Percentiles rank a stretch among this genome's conserved stretches.
phyloP scores from a whole-genome alignment of 352 stramenopile species.

The Phytophthora sansomeana region DNA sequence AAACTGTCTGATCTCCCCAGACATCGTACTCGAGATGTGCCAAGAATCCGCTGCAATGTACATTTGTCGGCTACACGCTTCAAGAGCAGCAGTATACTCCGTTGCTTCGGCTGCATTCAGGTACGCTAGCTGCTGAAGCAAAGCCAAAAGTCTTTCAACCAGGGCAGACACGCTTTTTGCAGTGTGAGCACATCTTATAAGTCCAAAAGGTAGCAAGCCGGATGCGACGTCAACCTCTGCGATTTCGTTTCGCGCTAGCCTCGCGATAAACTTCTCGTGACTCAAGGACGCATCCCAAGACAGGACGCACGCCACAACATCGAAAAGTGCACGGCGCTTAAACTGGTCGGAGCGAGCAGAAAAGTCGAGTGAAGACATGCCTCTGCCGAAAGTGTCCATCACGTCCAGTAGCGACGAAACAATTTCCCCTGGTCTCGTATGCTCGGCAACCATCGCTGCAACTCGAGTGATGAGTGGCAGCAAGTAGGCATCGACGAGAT shows the following conservation, averaged over 20 bases:
- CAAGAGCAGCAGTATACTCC: constrained; percentile 20
- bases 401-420: constrained; percentile 45
- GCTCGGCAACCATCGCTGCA: constrained; percentile 27
- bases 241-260: neutral
- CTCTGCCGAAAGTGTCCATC: constrained; percentile 38
- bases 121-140: constrained; percentile 20
- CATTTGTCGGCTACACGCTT: constrained; percentile 35
- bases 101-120: constrained; percentile 5
- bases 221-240: neutral
- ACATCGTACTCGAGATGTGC: constrained; percentile 22
- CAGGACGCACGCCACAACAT: constrained; percentile 29
- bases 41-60: constrained; percentile 30
- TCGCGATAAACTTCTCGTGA: constrained; percentile 35
- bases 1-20: constrained; percentile 28
- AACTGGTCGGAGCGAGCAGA: constrained; percentile 10
- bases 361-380: constrained; percentile 21
- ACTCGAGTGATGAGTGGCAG: constrained; percentile 31
- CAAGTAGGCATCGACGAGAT: constrained; percentile 20
- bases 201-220: constrained; percentile 36
- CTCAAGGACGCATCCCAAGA: constrained; percentile 30
- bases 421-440: constrained; percentile 30
- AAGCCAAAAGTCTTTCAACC: constrained; percentile 28
- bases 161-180: constrained; percentile 28
- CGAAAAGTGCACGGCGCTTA: constrained; percentile 38
- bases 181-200: constrained; percentile 24